Conservation (phyloP, 2,329 filamentous ascomycete species). For the Diaporthe amygdali region DNA sequence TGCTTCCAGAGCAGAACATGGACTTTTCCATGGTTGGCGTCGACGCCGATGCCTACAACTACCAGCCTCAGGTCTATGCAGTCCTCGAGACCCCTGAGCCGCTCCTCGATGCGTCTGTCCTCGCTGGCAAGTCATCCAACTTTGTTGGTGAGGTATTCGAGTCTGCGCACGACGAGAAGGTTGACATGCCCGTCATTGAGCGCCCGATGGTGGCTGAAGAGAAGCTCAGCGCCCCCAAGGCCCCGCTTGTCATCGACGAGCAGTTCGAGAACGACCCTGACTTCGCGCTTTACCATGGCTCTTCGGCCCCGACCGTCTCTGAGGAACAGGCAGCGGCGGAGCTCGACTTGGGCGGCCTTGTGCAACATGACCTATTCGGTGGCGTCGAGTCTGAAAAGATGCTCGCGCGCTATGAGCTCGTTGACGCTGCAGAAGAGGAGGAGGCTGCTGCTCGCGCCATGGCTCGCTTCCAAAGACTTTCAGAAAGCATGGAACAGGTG, state of each 20-base stretch:
- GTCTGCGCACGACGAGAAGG: slow-evolving; percentile 55
- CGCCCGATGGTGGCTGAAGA: slow-evolving; percentile 40
- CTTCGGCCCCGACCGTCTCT: slow-evolving; percentile 32
- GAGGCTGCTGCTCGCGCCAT: slow-evolving; percentile 48
- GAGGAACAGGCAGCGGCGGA: slow-evolving; percentile 38
- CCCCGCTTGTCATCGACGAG: slow-evolving; percentile 46
- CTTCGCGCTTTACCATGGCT: slow-evolving; percentile 64
- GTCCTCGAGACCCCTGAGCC: slow-evolving; percentile 74
- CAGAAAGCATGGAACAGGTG: slow-evolving; percentile 43
- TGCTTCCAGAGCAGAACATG: slow-evolving; percentile 80
- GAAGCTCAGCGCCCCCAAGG: slow-evolving; percentile 34
- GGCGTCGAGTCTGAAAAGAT: slow-evolving; percentile 69
- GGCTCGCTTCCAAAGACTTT: slow-evolving; percentile 56
- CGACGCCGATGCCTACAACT: slow-evolving; percentile 58
- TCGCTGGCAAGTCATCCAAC: slow-evolving; percentile 75
- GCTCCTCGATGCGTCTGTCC: slow-evolving; percentile 55
- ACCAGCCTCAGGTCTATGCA: slow-evolving; percentile 75
- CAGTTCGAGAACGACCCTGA: slow-evolving; percentile 68
- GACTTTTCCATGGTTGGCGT: slow-evolving; percentile 76
- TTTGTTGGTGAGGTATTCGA: slow-evolving; percentile 52
- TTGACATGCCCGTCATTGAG: slow-evolving; percentile 60
- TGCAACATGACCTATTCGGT: slow-evolving; percentile 51
- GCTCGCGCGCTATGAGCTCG: slow-evolving; percentile 66
- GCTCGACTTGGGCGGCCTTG: slow-evolving; percentile 48
- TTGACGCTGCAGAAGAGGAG: slow-evolving; percentile 61